Evolutionary conservation across 2,329 filamentous ascomycete genomes (phyloP).

Genomic region (Pseudocercospora ulei): DNA sequence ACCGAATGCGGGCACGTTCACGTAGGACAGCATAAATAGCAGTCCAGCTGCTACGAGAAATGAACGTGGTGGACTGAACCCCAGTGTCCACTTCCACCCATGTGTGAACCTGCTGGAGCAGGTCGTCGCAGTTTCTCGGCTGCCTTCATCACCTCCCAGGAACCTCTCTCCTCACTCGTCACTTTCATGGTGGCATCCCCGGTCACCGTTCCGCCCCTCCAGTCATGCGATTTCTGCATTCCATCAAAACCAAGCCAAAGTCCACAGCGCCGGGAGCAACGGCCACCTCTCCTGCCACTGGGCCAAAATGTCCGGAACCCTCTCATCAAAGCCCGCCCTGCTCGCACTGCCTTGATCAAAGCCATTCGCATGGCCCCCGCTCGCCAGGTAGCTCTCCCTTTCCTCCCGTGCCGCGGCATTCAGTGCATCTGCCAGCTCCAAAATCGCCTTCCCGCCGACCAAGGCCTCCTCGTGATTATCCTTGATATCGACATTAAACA

Average conservation of each 20-base stretch:
- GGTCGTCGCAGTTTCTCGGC: no score
- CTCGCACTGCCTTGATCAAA: constrained; percentile 64
- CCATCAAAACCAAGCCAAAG: constrained; percentile 75
- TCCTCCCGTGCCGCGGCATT: constrained; percentile 74
- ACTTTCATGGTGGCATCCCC: no score
- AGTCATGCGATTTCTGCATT: background rate
- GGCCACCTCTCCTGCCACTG: constrained; percentile 95
- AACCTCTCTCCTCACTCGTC: no score
- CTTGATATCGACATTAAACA: constrained; percentile 97
- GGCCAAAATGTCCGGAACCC: constrained; percentile 81
- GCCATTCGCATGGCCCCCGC: constrained; percentile 39
- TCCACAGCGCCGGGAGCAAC: constrained; percentile 83
- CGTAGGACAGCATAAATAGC: no score
- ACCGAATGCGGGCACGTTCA: no score
- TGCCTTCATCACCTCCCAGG: no score
- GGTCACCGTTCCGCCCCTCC: no score
- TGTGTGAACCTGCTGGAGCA: no score
- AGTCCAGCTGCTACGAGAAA: no score
- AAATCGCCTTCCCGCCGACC: constrained; percentile 78
- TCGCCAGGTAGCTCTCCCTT: constrained; percentile 63
- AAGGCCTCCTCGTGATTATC: constrained; percentile 97
- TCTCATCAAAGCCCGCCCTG: constrained; percentile 76
- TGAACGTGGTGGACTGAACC: no score
- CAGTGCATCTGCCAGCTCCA: constrained; percentile 77
- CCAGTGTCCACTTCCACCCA: no score